A percentile compares a stretch with the other conserved stretches of the same genome.
Evolutionary conservation across 2,329 filamentous ascomycete genomes (phyloP).

Genomic region (Ophiostoma piceae): DNA sequence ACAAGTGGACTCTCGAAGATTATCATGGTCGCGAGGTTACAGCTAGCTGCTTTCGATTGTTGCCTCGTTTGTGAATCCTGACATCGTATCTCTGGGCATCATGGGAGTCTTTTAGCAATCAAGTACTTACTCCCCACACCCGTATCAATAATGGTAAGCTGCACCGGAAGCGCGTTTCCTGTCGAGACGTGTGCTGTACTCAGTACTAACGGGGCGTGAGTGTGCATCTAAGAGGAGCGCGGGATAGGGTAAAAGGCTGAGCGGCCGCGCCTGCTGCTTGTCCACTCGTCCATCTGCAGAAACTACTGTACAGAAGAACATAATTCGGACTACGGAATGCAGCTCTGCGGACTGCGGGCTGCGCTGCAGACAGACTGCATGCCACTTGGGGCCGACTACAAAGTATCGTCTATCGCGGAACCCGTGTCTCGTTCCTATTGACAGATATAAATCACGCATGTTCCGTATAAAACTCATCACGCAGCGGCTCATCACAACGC

Average conservation of each 20-base stretch:
- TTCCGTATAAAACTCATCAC: neutral
- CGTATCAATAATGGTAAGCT: neutral
- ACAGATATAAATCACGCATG: conserved; percentile 8
- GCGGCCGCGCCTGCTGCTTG: neutral
- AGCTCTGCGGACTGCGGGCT: neutral
- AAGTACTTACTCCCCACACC: neutral
- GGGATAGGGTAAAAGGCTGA: neutral
- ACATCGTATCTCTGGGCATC: neutral
- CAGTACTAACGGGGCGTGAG: neutral
- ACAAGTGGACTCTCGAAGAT: neutral
- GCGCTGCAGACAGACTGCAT: neutral
- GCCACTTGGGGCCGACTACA: neutral
- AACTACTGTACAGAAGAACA: too few species aligned
- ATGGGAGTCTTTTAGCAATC: neutral
- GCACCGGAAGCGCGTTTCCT: neutral
- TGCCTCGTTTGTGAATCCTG: neutral
- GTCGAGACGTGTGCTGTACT: neutral
- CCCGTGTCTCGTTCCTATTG: conserved; percentile 10
- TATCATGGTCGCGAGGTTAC: neutral
- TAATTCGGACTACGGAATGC: too few species aligned
- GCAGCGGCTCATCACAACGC: neutral
- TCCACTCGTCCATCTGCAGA: too few species aligned
- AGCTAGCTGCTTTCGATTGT: neutral
- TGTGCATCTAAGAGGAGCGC: neutral
- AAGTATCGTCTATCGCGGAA: neutral